Base-by-base conservation (phyloP, 768 basidiomycete species). In the Obba rivulosa region DNA sequence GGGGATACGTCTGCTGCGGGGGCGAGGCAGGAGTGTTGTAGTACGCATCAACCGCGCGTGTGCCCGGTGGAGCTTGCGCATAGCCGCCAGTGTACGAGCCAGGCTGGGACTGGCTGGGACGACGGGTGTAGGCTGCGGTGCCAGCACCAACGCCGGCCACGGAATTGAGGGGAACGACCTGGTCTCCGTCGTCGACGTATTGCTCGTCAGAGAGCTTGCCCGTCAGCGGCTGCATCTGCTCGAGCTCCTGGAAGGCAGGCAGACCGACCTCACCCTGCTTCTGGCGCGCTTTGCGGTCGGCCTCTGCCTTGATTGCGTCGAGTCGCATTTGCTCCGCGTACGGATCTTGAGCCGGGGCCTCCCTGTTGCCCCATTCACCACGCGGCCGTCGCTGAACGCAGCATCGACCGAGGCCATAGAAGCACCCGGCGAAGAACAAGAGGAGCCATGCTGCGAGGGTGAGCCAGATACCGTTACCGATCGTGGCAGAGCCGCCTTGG, bases 381-480 rank as follows among this genome's bases (percentile, higher is more conserved):
- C 69, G 66, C 11, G 69, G 70, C 36, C 81, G 77, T 23, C 77
- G 77, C 28, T 69, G 72, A n/a, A 92, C 76, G 61, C 92, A 95
- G 56, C 92, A 93, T 50, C 87, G 76, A 14, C 94, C 93, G 35
- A 92, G 58, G 2, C 83, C 77, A 61, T 81, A 95, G 71, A 92
- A 84, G 64, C 92, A 95, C 11, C 92, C 89, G 39, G 87, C 85
- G 66, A 96, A 86, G 76, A 93, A 91, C 37, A 97, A 73, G 17
- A 93, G 71, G 16, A 94, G 21, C 78, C 87, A 92, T 1, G 91
- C 89, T 1, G 80, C 85, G 28, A 97, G 78, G 2, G 90, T 92
- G 40, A 97, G 70, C 94, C 94, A 97, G 37, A 94, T 78, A 18
- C 87, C 92, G 50, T 77, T 85, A n/a, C 94, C 94, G 8, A 94